Percentiles rank a stretch among this genome's conserved stretches.
phyloP scores from a whole-genome alignment of 164 flowering plant genomes.

The Stephania yunnanensis region DNA sequence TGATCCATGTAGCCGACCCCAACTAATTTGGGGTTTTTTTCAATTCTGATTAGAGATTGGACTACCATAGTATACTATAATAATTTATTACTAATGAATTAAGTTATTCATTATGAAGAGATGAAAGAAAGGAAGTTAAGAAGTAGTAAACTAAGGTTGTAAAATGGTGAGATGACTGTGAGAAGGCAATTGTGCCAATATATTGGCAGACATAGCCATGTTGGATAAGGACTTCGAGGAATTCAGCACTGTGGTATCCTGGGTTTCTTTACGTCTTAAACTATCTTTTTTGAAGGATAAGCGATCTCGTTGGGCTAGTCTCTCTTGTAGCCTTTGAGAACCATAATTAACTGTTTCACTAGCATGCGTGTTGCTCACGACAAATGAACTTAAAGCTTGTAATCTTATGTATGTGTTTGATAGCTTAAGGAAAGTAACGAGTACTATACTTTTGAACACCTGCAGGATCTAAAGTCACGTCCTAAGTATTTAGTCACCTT shows the following conservation, averaged over 20 bases:
- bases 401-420: neutral
- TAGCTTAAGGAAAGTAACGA: neutral
- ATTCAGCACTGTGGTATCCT: neutral
- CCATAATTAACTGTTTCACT: neutral
- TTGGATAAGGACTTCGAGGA: neutral
- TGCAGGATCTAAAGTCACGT: slow-evolving; percentile 70
- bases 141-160: neutral
- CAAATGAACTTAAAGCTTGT: no score
- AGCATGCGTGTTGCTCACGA: neutral
- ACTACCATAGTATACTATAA: neutral
- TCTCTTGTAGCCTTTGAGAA: neutral
- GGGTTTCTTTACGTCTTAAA: neutral
- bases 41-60: neutral
- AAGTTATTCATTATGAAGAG: neutral
- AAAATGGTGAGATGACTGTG: no score
- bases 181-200: neutral
- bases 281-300: neutral
- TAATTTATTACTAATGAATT: no score
- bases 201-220: neutral
- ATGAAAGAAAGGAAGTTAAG: neutral
- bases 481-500: slow-evolving; percentile 83
- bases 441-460: slow-evolving; percentile 5
- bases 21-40: no score
- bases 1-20: neutral
- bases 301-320: neutral